phyloP scores from a whole-genome alignment of 2,329 filamentous ascomycete genomes.

The Aureobasidium lini region DNA sequence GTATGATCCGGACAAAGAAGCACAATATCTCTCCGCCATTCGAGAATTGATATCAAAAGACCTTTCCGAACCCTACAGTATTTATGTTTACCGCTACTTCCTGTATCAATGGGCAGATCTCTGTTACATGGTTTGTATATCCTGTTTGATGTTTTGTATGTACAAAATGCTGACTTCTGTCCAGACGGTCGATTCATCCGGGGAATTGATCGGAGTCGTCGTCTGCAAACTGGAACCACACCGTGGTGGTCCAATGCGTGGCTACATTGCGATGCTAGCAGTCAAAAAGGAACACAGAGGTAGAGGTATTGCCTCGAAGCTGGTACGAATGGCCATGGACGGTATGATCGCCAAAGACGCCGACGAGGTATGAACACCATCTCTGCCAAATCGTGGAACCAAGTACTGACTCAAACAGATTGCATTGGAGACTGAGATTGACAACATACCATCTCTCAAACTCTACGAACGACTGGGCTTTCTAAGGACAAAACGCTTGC shows the following conservation, averaged over 20 bases:
- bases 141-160: constrained; percentile 14
- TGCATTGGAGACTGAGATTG: constrained; percentile 91
- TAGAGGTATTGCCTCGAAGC: constrained; percentile 72
- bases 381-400: no score
- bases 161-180: background rate
- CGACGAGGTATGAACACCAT: constrained; percentile 55
- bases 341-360: constrained; percentile 78
- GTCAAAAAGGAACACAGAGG: constrained; percentile 73
- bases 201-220: constrained; percentile 76
- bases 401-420: constrained; percentile 42
- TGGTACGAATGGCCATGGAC: constrained; percentile 87
- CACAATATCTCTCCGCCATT: constrained; percentile 72
- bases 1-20: constrained; percentile 53
- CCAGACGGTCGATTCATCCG: constrained; percentile 14
- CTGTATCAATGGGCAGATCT: constrained; percentile 95
- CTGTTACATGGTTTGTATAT: constrained; percentile 74
- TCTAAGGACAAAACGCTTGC: constrained; percentile 80
- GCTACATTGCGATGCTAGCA: constrained; percentile 99
- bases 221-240: constrained; percentile 92
- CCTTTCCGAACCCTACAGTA: constrained; percentile 95
- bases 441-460: constrained; percentile 81
- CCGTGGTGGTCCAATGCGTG: constrained; percentile 74
- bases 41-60: constrained; percentile 91
- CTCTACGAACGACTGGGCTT: constrained; percentile 92
- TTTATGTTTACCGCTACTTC: constrained; percentile 98